Conservation (phyloP, 2,329 filamentous ascomycete species). For the Incumbomyces delicatus region DNA sequence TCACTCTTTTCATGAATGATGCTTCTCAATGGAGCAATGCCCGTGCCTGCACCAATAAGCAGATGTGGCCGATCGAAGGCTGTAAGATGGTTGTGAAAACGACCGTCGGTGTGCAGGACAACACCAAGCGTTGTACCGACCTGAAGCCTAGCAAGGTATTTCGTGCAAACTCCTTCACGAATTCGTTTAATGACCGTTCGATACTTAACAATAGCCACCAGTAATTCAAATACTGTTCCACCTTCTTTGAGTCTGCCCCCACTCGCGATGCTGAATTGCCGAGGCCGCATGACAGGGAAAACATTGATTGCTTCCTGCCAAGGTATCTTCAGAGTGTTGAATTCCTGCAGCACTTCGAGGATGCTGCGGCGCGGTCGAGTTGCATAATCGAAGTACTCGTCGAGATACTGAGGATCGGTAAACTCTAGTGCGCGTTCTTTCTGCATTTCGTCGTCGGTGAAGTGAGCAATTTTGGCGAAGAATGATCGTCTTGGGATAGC, state of each 20-base stretch:
- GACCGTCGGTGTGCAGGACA: slow-evolving; percentile 22
- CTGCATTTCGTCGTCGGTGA: slow-evolving; percentile 62
- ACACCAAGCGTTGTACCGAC: slow-evolving; percentile 52
- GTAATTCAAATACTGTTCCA: slow-evolving; percentile 53
- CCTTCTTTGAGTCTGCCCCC: slow-evolving; percentile 44
- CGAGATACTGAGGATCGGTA: slow-evolving; percentile 64
- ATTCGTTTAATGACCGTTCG: slow-evolving; percentile 75
- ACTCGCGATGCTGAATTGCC: slow-evolving; percentile 88
- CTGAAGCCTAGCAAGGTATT: slow-evolving; percentile 63
- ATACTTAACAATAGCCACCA: slow-evolving; percentile 86
- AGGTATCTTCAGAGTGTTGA: slow-evolving; percentile 72
- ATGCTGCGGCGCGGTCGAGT: slow-evolving; percentile 83
- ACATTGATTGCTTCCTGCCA: slow-evolving; percentile 61
- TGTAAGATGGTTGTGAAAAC: slow-evolving; percentile 9
- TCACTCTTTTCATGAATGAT: slow-evolving; percentile 35
- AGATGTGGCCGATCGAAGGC: slow-evolving; percentile 33
- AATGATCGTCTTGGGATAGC: slow-evolving; percentile 82
- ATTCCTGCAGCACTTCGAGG: slow-evolving; percentile 84
- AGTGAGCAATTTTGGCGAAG: slow-evolving; percentile 67
- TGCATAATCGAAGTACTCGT: slow-evolving; percentile 94
- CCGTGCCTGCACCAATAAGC: slow-evolving; percentile 35
- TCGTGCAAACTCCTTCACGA: slow-evolving; percentile 79
- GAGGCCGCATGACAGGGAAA: slow-evolving; percentile 73
- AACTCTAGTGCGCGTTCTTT: slow-evolving; percentile 77
- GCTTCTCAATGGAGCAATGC: slow-evolving; percentile 33